These are phyloP conservation scores for Aquilaria sinensis DNA, from an alignment of 345 rosid genomes.

Conservation along the genomic window DNA sequence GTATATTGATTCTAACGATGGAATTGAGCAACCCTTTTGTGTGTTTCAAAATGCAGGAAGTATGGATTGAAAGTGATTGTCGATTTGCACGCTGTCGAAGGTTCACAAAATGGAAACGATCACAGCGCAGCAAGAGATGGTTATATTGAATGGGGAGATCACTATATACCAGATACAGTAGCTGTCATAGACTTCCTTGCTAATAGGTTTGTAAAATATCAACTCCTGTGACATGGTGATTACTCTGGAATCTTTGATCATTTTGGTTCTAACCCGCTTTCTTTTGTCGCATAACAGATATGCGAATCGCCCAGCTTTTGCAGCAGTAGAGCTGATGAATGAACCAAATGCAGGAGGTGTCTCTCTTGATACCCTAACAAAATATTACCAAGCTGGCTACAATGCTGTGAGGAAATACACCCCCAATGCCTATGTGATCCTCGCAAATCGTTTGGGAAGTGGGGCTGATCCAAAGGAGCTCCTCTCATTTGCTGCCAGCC, in stretches of 20 bases:
- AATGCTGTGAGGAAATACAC: constrained; percentile 31
- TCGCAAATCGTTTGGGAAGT: constrained; percentile 26
- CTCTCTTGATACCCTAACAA: constrained; percentile 16
- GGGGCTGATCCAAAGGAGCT: constrained; percentile 20
- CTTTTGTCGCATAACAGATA: constrained; percentile 6
- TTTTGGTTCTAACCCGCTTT: neutral
- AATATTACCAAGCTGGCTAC: constrained; percentile 28
- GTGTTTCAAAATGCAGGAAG: constrained; percentile 10
- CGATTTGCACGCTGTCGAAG: constrained; percentile 26
- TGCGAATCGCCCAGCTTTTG: constrained; percentile 12
- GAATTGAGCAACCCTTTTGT: neutral
- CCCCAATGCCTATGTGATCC: constrained; percentile 22
- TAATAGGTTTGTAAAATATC: constrained; percentile 9
- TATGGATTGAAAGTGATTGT: constrained; percentile 25
- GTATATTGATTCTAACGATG: neutral
- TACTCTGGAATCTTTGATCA: neutral
- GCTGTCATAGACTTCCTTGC: constrained; percentile 36
- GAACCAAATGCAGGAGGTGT: constrained; percentile 30
- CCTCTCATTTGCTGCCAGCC: constrained; percentile 17
- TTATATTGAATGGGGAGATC: constrained; percentile 34
- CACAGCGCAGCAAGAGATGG: constrained; percentile 39
- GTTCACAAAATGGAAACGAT: constrained; percentile 27
- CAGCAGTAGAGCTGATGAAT: constrained; percentile 33
- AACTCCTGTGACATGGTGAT: neutral
- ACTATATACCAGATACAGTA: constrained; percentile 22